Conservation (phyloP, 1,139 yeast genomes). For the Yamadazyma taylorii region DNA sequence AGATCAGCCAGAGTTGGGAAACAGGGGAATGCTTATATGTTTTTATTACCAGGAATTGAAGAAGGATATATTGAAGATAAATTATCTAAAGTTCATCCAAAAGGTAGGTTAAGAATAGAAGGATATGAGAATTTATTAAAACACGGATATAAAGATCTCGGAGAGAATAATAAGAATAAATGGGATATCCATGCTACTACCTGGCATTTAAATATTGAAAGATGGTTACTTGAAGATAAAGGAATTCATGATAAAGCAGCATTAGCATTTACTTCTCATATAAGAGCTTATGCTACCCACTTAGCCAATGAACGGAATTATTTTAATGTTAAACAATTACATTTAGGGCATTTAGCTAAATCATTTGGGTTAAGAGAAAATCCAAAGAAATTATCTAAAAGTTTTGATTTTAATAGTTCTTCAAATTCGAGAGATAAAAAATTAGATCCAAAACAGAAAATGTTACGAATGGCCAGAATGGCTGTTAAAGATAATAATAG, state of each 20-base stretch:
- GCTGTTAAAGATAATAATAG: slow-evolving; percentile 61
- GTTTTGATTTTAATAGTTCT: slow-evolving; percentile 24
- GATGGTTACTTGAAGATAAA: slow-evolving; percentile 77
- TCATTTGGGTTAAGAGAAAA: slow-evolving; percentile 93
- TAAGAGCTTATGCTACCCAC: slow-evolving; percentile 97
- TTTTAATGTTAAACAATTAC: slow-evolving; percentile 79
- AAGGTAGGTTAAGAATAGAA: slow-evolving; percentile 41
- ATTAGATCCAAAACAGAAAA: slow-evolving; percentile 65
- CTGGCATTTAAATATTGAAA: slow-evolving; percentile 88
- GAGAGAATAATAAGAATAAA: slow-evolving; percentile 39
- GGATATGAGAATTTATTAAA: slow-evolving; percentile 54
- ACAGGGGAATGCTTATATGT: slow-evolving; percentile 64
- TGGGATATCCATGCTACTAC: slow-evolving; percentile 98
- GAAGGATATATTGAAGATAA: slow-evolving; percentile 73
- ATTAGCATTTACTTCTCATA: slow-evolving; percentile 82
- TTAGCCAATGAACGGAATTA: slow-evolving; percentile 71
- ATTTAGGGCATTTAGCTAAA: slow-evolving; percentile 94
- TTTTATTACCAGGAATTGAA: slow-evolving; percentile 84
- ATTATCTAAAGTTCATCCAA: slow-evolving; percentile 57
- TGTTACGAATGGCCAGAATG: slow-evolving; percentile 76
- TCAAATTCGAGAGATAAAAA: slow-evolving; percentile 42
- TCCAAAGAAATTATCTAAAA: slow-evolving; percentile 71
- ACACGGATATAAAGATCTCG: slow-evolving; percentile 40
- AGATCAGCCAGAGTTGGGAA: slow-evolving; percentile 76
- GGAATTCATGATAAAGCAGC: slow-evolving; percentile 61